A percentile compares a stretch with the other conserved stretches of the same genome.
These are phyloP conservation scores for Oenanthe sinensis DNA, from an alignment of 129 eudicot genomes.

Conservation along the genomic window DNA sequence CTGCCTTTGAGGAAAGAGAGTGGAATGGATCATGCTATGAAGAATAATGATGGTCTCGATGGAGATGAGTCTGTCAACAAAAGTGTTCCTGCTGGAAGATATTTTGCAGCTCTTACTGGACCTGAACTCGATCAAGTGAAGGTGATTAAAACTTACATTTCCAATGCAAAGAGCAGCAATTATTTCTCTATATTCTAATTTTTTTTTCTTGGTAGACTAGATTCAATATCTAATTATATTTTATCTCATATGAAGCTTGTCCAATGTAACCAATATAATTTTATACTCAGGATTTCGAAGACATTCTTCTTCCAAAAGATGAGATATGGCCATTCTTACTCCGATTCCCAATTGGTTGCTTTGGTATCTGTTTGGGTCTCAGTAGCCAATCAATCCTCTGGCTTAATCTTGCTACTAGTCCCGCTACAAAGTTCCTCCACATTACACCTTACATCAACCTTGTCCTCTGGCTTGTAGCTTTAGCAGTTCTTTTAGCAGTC, in stretches of 20 bases:
- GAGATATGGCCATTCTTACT: conserved; percentile 87
- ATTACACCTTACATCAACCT: conserved; percentile 63
- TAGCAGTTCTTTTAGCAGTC: conserved; percentile 47
- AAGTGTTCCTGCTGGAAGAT: conserved; percentile 98
- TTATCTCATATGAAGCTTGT: neutral
- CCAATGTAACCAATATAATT: neutral
- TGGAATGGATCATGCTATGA: conserved; percentile 29
- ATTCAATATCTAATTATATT: neutral
- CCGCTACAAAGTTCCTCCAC: conserved; percentile 72
- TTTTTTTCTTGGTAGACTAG: neutral
- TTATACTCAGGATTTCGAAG: conserved; percentile 57
- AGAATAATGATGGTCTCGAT: conserved; percentile 16
- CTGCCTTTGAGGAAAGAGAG: conserved; percentile 54
- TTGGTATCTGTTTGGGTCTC: conserved; percentile 82
- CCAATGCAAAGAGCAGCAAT: neutral
- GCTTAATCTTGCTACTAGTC: conserved; percentile 49
- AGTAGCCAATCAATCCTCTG: conserved; percentile 97
- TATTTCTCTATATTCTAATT: neutral
- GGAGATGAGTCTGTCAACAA: conserved; percentile 41
- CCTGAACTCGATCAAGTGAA: conserved; percentile 98
- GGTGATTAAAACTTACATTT: conserved; percentile 31
- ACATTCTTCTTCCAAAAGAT: conserved; percentile 88
- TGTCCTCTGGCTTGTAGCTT: conserved; percentile 65
- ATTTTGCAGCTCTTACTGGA: conserved; percentile 90
- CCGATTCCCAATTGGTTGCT: conserved; percentile 84